Conservation (phyloP, 345 rosid species). For the Aethionema arabicum region DNA sequence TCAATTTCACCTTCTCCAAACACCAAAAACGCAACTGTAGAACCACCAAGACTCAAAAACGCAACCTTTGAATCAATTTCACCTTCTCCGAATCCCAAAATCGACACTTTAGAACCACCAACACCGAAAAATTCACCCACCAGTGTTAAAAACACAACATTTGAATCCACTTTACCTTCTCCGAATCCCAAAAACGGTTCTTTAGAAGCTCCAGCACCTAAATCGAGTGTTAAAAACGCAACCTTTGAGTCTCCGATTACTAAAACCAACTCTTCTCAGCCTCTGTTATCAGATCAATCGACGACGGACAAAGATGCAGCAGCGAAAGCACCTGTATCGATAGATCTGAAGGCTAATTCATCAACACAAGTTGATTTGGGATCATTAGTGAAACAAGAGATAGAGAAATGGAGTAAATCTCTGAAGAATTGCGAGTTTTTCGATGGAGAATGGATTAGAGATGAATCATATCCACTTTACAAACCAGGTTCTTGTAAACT, state of each 20-base stretch:
- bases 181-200: conserved; percentile 19
- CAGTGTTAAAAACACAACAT: conserved; percentile 32
- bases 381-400: conserved; percentile 41
- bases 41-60: background rate
- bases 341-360: conserved; percentile 34
- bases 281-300: conserved; percentile 23
- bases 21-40: background rate
- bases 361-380: conserved; percentile 32
- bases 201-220: conserved; percentile 29
- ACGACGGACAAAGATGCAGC: background rate
- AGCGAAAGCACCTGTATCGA: conserved; percentile 16
- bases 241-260: conserved; percentile 26
- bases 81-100: conserved; percentile 1
- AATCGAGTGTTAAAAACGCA: conserved; percentile 33
- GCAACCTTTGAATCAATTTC: background rate
- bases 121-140: conserved; percentile 32
- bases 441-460: conserved; percentile 85
- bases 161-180: conserved; percentile 7
- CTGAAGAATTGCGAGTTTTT: conserved; percentile 76
- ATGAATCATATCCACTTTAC: conserved; percentile 90
- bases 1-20: conserved; percentile 24
- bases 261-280: conserved; percentile 18
- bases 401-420: conserved; percentile 45
- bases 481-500: conserved; percentile 78
- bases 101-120: conserved; percentile 20